These are phyloP conservation scores for Coemansia aciculifera DNA, from an alignment of 192 early-diverging fungal species.

Conservation along the genomic window DNA sequence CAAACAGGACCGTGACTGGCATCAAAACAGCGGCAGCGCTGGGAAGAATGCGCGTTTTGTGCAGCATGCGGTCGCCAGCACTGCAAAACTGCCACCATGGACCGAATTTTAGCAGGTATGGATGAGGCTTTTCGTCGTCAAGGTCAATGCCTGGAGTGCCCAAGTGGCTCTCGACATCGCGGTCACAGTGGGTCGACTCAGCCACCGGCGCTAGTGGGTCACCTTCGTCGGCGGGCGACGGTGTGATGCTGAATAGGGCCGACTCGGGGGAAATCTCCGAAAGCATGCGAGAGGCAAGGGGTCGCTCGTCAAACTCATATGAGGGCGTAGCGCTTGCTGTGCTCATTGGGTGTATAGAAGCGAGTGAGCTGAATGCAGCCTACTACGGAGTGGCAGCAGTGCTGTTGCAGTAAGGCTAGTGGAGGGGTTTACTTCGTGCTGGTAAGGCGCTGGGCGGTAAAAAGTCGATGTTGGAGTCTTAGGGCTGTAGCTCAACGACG, in stretches of 20 bases:
- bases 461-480: neutral
- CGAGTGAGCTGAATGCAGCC: neutral
- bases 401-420: neutral
- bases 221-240: neutral
- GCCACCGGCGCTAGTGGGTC: slow-evolving; percentile 1
- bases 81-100: slow-evolving; percentile 47
- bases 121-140: slow-evolving; percentile 23
- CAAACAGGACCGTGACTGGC: slow-evolving; percentile 45
- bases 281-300: neutral
- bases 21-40: slow-evolving; percentile 41
- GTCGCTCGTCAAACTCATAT: neutral
- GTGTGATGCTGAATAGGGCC: neutral
- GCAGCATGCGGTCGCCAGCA: slow-evolving; percentile 21
- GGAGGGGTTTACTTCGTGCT: neutral
- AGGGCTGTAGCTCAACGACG: neutral
- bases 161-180: slow-evolving; percentile 7
- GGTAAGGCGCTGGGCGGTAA: neutral
- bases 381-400: neutral
- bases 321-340: neutral
- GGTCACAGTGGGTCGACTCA: neutral
- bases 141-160: slow-evolving; percentile 3
- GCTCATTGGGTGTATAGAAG: neutral
- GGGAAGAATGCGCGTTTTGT: slow-evolving; percentile 46
- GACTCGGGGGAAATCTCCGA: neutral
- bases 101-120: slow-evolving; percentile 23